These are phyloP conservation scores for Solanum sitiens DNA, from an alignment of 257 asterid genomes.

Conservation along the genomic window DNA sequence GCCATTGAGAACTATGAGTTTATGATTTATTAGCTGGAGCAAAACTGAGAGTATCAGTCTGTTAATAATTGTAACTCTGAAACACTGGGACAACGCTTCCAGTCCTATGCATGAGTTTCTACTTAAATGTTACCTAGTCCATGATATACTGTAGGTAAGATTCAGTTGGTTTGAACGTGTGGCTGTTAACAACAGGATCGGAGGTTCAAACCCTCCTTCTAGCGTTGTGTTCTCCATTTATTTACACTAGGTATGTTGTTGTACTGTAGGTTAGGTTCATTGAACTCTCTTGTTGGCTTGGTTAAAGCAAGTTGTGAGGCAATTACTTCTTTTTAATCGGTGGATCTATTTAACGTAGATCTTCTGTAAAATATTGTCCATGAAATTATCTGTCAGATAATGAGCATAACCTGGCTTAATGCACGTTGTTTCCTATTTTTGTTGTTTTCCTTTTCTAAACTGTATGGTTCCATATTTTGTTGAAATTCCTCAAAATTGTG, in stretches of 20 bases:
- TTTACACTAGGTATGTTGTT: background rate
- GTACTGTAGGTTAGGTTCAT: background rate
- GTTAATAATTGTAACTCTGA: background rate
- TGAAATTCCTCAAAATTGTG: background rate
- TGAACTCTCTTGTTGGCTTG: background rate
- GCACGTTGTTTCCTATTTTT: background rate
- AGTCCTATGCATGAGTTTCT: background rate
- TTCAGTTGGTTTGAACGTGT: slow-evolving; percentile 24
- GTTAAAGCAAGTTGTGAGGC: slow-evolving; percentile 27
- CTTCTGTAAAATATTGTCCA: background rate
- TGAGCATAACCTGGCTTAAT: background rate
- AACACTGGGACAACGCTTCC: background rate
- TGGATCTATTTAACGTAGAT: background rate
- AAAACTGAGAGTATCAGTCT: background rate
- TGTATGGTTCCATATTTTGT: background rate
- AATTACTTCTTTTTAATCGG: background rate
- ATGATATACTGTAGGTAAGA: background rate
- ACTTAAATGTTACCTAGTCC: background rate
- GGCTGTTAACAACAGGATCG: slow-evolving; percentile 99
- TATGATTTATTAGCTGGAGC: background rate
- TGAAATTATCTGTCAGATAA: background rate
- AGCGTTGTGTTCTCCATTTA: slow-evolving; percentile 10
- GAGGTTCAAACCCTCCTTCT: slow-evolving; percentile 74
- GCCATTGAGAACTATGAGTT: background rate
- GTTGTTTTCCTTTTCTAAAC: background rate